A percentile compares a stretch with the other conserved stretches of the same genome.
Evolutionary conservation across 2,329 filamentous ascomycete genomes (phyloP).

Genomic region (Clonostachys chloroleuca): DNA sequence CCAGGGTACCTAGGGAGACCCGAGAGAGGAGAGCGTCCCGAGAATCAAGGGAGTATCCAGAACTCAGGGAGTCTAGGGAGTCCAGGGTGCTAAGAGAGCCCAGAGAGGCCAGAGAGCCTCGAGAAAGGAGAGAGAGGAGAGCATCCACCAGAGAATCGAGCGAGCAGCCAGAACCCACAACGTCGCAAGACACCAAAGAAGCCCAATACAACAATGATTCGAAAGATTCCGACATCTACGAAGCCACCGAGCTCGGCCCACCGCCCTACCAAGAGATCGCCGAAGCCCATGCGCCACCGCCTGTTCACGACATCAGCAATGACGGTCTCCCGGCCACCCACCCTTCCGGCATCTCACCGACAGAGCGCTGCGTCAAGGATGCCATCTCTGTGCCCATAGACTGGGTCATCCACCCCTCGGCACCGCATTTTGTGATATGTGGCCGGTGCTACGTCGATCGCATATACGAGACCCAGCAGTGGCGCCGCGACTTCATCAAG

Average conservation of each 20-base stretch:
- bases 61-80: too few species aligned
- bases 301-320: background rate
- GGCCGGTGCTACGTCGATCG: conserved; percentile 3
- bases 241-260: conserved; percentile 1
- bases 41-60: too few species aligned
- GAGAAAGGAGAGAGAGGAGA: too few species aligned
- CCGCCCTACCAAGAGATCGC: conserved; percentile 3
- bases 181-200: too few species aligned
- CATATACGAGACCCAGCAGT: conserved; percentile 2
- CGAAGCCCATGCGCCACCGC: background rate
- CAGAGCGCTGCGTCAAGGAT: conserved; percentile 1
- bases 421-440: conserved; percentile 4
- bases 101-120: too few species aligned
- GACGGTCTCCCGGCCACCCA: background rate
- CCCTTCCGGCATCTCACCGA: conserved; percentile 1
- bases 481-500: conserved; percentile 3
- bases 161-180: too few species aligned
- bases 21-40: too few species aligned
- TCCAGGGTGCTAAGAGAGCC: too few species aligned
- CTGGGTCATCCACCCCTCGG: conserved; percentile 4
- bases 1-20: too few species aligned
- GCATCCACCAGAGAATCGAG: too few species aligned
- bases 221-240: background rate
- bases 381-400: conserved; percentile 1
- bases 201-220: too few species aligned